Conservation (phyloP, 2,329 filamentous ascomycete species). For the Exophiala aquamarina region DNA sequence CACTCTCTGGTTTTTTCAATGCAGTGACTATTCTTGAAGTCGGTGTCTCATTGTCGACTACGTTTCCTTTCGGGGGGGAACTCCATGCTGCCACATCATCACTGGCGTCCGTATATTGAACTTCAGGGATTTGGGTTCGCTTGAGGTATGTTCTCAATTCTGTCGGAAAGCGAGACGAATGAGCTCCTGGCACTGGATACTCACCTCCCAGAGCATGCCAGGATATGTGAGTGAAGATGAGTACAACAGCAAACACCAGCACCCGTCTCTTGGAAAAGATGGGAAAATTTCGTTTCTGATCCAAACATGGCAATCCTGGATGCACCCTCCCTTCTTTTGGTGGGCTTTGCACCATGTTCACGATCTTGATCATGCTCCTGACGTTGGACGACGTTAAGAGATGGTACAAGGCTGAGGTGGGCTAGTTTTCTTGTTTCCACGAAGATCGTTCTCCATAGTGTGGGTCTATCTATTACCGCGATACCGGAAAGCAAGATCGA, state of each 20-base stretch:
- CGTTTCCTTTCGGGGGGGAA: no score
- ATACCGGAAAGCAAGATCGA: not conserved
- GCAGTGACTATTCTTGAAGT: no score
- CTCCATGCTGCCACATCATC: no score
- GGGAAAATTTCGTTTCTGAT: not conserved
- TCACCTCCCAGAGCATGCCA: no score
- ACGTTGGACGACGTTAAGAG: not conserved
- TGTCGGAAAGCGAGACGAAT: no score
- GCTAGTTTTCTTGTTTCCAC: no score
- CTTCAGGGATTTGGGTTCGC: no score
- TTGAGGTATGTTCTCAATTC: no score
- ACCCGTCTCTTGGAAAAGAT: not conserved
- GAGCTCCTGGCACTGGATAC: no score
- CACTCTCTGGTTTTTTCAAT: no score
- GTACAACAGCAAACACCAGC: not conserved
- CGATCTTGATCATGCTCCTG: not conserved
- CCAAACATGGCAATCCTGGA: conserved; percentile 1
- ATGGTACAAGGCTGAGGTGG: not conserved
- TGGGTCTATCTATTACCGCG: not conserved
- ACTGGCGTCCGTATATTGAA: no score
- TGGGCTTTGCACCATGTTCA: not conserved
- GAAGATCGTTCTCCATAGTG: not conserved
- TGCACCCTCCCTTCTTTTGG: conserved; percentile 1
- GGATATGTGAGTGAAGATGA: not conserved
- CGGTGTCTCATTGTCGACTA: no score